Evolutionary conservation across 192 early-diverging fungal genomes (phyloP), one percentile per base, ranked within the genome.

Genomic region (Kickxella alabastrina): DNA sequence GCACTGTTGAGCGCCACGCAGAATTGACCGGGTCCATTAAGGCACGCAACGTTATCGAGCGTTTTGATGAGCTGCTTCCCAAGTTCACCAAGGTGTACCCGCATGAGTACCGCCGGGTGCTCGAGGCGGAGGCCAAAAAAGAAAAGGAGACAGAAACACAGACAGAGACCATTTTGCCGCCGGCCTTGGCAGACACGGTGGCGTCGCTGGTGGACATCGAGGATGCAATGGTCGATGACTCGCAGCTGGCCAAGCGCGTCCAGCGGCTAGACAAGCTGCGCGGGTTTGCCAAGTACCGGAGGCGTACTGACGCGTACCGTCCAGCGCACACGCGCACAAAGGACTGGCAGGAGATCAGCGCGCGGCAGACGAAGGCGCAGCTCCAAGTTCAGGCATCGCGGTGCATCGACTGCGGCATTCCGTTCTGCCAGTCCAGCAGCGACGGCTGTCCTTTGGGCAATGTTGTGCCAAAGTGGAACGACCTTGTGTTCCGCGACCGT

Each of bases 391-490:
- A 99, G 77, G 91, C 94, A 17, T 90, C 96, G 6, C 85, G 96
- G 34, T 99, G 96, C 80, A 97, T 99, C 85, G 92, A 92, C 57
- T 92, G 96, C 69, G 96, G 96, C 75, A 85, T 97, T 23, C 93
- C 96, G 38, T 97, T 96, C 85, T 99, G 96, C 77, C 94, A 99
- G 81, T 89, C 88, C 14, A 92, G 95, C 61, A 31, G n/a, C 1
- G 87, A 85, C 51, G 96, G 96, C 29, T 99, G 96, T 66, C 96
- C 96, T 21, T 93, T 99, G 41, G 92, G 96, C 54, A 99, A 99
- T 79, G 86, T 99, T 41, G 97, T 99, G 58, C 96, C 96, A 46
- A 95, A 95, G 79, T 99, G 93, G 92, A 98, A 98, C 73, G 94
- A 98, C 41, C 79, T 98, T 14, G 88, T 98, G 23, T 98, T 89